Conservation (phyloP, 108 stramenopile genomes). For the Thalassiosira profunda region DNA sequence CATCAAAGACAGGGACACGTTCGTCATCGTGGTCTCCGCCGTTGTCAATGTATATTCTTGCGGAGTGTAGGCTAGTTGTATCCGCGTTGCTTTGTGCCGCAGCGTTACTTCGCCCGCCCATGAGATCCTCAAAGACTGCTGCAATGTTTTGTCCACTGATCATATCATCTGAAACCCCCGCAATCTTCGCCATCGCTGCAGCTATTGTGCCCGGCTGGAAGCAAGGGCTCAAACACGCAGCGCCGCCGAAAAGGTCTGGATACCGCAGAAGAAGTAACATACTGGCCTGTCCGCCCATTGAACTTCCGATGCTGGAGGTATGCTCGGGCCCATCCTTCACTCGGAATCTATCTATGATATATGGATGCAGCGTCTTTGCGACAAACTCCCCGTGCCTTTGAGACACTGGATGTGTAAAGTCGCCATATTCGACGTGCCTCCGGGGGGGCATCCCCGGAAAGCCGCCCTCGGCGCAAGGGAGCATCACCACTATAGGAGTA, state of each 20-base stretch:
- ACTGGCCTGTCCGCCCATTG: constrained; percentile 76
- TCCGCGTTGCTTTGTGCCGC: background rate
- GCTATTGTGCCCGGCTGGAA: constrained; percentile 67
- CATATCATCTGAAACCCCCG: constrained; percentile 1
- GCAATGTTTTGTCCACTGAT: too few species aligned
- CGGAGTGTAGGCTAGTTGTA: constrained; percentile 28
- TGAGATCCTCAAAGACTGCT: too few species aligned
- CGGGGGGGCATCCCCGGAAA: constrained; percentile 30
- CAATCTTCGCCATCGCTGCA: constrained; percentile 29
- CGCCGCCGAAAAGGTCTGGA: constrained; percentile 67
- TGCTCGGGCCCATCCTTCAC: constrained; percentile 44
- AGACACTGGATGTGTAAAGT: constrained; percentile 51
- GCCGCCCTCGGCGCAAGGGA: constrained; percentile 46
- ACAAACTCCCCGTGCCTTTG: constrained; percentile 74
- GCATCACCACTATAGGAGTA: constrained; percentile 49
- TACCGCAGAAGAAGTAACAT: constrained; percentile 64
- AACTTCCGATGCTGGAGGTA: constrained; percentile 56
- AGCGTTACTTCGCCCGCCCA: too few species aligned
- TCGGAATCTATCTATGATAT: constrained; percentile 56
- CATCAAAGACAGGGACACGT: constrained; percentile 60
- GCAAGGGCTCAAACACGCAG: constrained; percentile 69
- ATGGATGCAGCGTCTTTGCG: constrained; percentile 63
- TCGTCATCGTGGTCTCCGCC: constrained; percentile 68
- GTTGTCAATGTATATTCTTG: constrained; percentile 71
- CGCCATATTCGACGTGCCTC: constrained; percentile 73